Percentiles rank a stretch among this genome's conserved stretches.
phyloP scores from a whole-genome alignment of 331 rosid species.

The Phaseolus coccineus region DNA sequence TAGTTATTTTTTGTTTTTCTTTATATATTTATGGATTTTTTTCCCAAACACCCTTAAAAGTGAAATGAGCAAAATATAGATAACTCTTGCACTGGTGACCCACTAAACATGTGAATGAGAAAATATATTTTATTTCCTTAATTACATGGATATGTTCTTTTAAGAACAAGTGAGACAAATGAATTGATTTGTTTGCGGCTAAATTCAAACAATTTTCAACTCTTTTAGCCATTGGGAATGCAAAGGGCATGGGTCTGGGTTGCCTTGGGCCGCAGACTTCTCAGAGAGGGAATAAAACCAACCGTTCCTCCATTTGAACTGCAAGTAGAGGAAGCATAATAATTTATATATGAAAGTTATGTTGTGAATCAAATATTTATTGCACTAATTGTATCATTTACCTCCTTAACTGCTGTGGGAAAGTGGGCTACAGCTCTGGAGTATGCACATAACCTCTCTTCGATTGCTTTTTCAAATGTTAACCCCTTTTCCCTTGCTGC shows the following conservation, averaged over 20 bases:
- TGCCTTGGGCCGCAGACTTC: constrained; percentile 72
- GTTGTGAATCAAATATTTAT: constrained; percentile 1
- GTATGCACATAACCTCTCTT: constrained; percentile 86
- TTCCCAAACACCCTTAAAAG: too few species aligned
- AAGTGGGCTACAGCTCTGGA: constrained; percentile 88
- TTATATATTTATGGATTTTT: too few species aligned
- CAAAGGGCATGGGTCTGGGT: constrained; percentile 84
- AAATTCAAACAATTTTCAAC: constrained; percentile 61
- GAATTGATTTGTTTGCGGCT: neutral
- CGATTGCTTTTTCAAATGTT: constrained; percentile 76
- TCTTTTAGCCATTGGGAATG: constrained; percentile 93
- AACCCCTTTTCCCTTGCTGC: constrained; percentile 80
- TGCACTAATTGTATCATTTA: constrained; percentile 32
- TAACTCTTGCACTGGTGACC: too few species aligned
- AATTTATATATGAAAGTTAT: neutral
- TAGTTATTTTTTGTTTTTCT: too few species aligned
- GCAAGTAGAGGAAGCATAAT: constrained; percentile 48
- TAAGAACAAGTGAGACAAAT: too few species aligned
- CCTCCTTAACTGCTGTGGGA: constrained; percentile 99
- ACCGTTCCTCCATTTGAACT: constrained; percentile 99
- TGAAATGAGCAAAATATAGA: too few species aligned
- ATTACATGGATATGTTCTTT: too few species aligned
- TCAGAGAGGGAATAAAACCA: constrained; percentile 85
- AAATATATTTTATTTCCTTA: too few species aligned
- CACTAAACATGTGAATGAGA: too few species aligned